phyloP scores from a whole-genome alignment of 805 yeast genomes.

The Candida arabinofermentans region DNA sequence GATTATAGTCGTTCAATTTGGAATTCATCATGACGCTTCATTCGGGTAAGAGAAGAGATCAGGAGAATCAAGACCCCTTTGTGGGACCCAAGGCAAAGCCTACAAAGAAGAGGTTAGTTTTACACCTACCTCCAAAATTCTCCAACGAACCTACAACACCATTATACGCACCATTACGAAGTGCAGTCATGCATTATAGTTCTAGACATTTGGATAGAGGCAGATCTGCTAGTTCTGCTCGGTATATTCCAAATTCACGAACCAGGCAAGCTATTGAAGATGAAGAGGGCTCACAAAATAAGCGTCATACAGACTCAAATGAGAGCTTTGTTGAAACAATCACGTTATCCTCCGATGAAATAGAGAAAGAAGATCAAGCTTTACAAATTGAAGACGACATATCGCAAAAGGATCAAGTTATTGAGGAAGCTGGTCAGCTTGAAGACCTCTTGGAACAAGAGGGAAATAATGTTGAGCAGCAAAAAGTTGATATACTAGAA shows the following conservation, averaged over 20 bases:
- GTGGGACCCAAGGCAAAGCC: conserved; percentile 9
- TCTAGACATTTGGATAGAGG: too few species aligned
- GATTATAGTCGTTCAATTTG: too few species aligned
- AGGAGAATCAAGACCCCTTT: conserved; percentile 12
- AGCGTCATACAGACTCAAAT: neutral
- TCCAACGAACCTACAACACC: conserved; percentile 3
- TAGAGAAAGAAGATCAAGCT: conserved; percentile 7
- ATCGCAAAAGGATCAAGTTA: too few species aligned
- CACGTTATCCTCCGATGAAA: conserved; percentile 9
- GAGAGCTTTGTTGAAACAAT: conserved; percentile 1
- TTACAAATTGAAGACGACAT: too few species aligned
- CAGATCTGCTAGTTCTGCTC: too few species aligned
- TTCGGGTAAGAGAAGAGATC: conserved; percentile 9
- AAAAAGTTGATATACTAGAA: too few species aligned
- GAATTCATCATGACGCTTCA: neutral
- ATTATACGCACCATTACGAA: neutral
- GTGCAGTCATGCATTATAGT: too few species aligned
- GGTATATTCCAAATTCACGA: neutral
- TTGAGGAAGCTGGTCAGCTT: too few species aligned
- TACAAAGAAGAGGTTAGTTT: conserved; percentile 13
- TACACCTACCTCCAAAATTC: conserved; percentile 18
- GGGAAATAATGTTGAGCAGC: too few species aligned
- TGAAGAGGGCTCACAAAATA: too few species aligned
- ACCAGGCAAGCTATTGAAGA: neutral
- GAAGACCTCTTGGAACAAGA: too few species aligned